Conservation (phyloP, 306 rosid species). For the Rosa lucieae region DNA sequence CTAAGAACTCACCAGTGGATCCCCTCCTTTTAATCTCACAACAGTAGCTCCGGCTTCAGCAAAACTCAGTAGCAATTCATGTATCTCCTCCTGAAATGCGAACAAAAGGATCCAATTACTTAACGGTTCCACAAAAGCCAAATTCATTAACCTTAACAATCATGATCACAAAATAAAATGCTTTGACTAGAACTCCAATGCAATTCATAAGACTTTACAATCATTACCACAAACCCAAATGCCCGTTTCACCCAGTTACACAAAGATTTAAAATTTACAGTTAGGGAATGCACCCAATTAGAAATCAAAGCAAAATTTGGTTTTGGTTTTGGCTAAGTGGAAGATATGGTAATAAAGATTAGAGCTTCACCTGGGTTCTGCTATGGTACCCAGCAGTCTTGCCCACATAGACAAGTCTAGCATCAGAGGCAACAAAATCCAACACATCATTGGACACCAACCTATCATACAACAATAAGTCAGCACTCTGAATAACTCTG, state of each 20-base stretch:
- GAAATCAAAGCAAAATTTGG: not conserved
- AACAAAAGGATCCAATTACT: not conserved
- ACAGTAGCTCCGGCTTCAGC: constrained; percentile 97
- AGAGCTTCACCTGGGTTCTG: constrained; percentile 73
- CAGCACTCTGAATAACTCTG: constrained; percentile 68
- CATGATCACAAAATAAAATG: not conserved
- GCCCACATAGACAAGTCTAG: constrained; percentile 88
- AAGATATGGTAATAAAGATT: not conserved
- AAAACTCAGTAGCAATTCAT: constrained; percentile 86
- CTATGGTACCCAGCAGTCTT: constrained; percentile 97
- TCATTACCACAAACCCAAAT: constrained; percentile 6
- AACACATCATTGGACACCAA: constrained; percentile 90
- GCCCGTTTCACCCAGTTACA: constrained; percentile 8
- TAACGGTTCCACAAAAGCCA: constrained; percentile 4
- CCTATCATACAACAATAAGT: constrained; percentile 87
- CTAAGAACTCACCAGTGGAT: constrained; percentile 72
- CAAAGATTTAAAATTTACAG: constrained; percentile 5
- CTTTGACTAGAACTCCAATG: not conserved
- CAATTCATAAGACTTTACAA: not conserved
- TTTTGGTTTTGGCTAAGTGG: not conserved
- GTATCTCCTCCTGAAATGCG: constrained; percentile 83
- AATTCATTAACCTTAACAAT: not conserved
- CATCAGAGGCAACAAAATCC: constrained; percentile 67
- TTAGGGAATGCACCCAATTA: not conserved
- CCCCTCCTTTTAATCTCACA: constrained; percentile 98